Evolutionary conservation across 805 yeast species (phyloP), one percentile per base, ranked within the genome.

Genomic region (Candida orba): DNA sequence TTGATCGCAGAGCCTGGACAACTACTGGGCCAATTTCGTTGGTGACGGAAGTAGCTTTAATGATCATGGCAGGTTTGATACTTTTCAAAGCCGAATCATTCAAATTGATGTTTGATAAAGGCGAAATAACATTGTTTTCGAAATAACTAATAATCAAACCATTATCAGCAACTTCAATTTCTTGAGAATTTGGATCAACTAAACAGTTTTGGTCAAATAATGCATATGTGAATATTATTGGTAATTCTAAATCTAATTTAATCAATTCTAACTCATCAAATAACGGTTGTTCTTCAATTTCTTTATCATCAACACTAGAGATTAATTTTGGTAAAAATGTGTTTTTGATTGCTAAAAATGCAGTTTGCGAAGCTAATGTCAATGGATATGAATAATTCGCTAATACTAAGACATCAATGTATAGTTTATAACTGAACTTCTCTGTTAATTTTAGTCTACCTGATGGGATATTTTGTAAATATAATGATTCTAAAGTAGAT

Each of bases 121-220:
- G 96, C 0, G 95, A 73, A 10, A 80, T 75, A 1, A 86, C 76
- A 45, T 71, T 68, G n/a, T 79, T 79, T 45, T 79, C 66, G 44
- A 76, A 75, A 78, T 83, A 91, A 30, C 90, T 81, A 4, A 86
- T 59, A 38, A 89, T 67, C 18, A 91, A 50, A 1, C 96, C 96
- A 46, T 85, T 82, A 51, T 91, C 96, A 46, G 89, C 72, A 3
- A 90, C 95, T 48, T 80, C 85, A 59, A 86, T 90, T 62, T 91
- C 99, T 46, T 82, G 85, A n/a, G 76, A 67, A 1, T 95, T 81
- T 0, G 99, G 98, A 58, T 91, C 99, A 23, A 90, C 68, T 22
- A 88, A 63, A 9, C 81, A 73, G 41, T 73, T 67, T 13, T 68
- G 57, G 2, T 91, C 95, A 1, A 87, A 76, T 6, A 84, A 68